Base-by-base conservation (phyloP, 768 basidiomycete genomes). In the Boletus eberwhitei region DNA sequence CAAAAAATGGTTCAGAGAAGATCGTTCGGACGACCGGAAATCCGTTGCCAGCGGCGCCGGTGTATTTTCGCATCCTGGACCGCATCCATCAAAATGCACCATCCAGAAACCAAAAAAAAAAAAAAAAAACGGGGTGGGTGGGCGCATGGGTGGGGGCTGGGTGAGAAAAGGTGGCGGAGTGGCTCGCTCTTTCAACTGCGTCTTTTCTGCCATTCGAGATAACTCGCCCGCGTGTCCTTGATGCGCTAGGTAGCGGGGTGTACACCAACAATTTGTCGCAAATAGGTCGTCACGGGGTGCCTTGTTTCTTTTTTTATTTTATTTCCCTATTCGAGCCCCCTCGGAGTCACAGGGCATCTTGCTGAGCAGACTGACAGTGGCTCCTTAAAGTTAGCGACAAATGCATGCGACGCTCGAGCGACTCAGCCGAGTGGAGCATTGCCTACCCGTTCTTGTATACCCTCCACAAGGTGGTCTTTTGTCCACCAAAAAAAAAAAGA, bases 161-260 rank as follows among this genome's bases (percentile, higher is more conserved):
- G 65, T 60, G 63, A 59, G 62, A 65, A 36, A 65, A 55, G 43
- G 58, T 58, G 62, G 58, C 55, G 55, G 56, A 36, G 52, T 38
- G 49, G 24, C 42, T 35, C 8, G 8, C 29, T 29, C 29, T n/a
- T 14, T 14, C 16, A 19, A 37, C 11, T 67, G 67, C 63, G 67
- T 67, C 63, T 61, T 68, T 70, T 68, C 44, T 60, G 67, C 67
- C 68, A 70, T 68, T 70, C 40, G 68, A 55, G 57, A 36, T 37
- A 57, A 36, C 37, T 22, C 26, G 31, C 54, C 48, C 52, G 59
- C 47, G 50, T 29, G 34, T 47, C 19, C 22, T 54, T 59, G 59
- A 54, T 29, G 42, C 48, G 57, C 58, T 47, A 46, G 53, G 31
- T 9, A 46, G 52, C 14, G 19, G 34, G 48, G 43, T 24, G 50